Evolutionary conservation across 257 asterid species (phyloP).

Genomic region (Cynanchum wilfordii): DNA sequence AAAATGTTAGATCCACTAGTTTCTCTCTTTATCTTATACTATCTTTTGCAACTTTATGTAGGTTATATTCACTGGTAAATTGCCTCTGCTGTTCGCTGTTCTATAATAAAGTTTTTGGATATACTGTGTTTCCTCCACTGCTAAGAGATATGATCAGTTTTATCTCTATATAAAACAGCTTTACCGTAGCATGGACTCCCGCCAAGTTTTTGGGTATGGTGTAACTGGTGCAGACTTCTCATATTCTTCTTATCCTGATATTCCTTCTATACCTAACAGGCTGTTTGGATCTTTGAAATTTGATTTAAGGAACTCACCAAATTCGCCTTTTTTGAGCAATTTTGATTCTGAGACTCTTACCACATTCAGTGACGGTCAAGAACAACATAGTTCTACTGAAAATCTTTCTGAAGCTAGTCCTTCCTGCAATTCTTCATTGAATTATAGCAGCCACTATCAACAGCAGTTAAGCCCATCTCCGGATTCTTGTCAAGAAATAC

Average conservation of each 20-base stretch:
- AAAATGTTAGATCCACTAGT: neutral
- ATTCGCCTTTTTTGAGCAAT: conserved; percentile 56
- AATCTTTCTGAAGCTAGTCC: conserved; percentile 44
- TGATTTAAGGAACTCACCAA: conserved; percentile 61
- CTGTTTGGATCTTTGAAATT: conserved; percentile 47
- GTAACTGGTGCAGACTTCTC: conserved; percentile 27
- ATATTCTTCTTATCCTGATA: conserved; percentile 33
- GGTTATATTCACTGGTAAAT: conserved; percentile 2
- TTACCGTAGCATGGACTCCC: conserved; percentile 32
- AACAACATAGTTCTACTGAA: conserved; percentile 53
- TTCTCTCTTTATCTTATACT: neutral
- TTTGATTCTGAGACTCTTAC: conserved; percentile 43
- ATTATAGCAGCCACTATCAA: conserved; percentile 34
- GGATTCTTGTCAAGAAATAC: conserved; percentile 31
- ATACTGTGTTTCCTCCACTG: neutral
- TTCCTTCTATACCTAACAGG: conserved; percentile 45
- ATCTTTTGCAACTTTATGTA: conserved; percentile 8
- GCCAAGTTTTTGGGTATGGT: conserved; percentile 24
- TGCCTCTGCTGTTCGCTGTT: conserved; percentile 1
- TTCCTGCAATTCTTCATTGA: conserved; percentile 52
- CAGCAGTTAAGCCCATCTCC: conserved; percentile 32
- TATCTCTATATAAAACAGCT: conserved; percentile 13
- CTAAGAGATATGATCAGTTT: conserved; percentile 7
- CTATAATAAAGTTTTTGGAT: neutral
- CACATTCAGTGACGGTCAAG: conserved; percentile 42